Evolutionary conservation across 768 basidiomycete species (phyloP), one percentile per base, ranked within the genome.

Genomic region (Boletellus ananiceps): DNA sequence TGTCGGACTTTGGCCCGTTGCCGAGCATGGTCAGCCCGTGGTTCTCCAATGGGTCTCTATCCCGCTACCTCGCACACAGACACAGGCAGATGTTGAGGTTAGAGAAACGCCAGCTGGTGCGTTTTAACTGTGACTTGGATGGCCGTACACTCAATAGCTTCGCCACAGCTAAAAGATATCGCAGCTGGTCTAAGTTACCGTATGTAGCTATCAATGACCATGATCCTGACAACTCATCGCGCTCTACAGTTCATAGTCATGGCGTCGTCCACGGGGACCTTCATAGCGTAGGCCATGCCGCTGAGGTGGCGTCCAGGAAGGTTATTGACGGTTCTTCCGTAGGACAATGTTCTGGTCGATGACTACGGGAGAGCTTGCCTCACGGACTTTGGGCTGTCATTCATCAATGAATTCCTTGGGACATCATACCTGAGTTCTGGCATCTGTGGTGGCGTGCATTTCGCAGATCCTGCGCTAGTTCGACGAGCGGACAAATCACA

Each of bases 321-420:
- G 29, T 15, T 8, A 32, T 31, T 49, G 32, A 47, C 9, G 18
- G 14, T 35, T 37, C 36, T 13, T 38, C 14, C 9, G 18, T 25
- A 65, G 65, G 63, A 44, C 14, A 79, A 80, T 50, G 71, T 80
- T 42, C 64, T 80, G 21, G 67, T 80, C 12, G 68, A 69, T 8
- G 66, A 62, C 5, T 31, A 63, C 4, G 66, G 66, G 15, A 61
- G 67, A 12, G 77, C 77, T 12, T 73, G 73, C 41, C 62, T 79
- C 6, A 70, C 75, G 2, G 78, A 79, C 55, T 79, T 79, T 51
- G 77, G 78, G 5, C 64, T 77, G 15, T 64, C 63, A 2, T 21
- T 64, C 15, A 41, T 51, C 46, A 46, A 15, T 4, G 67, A 69
- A 21, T 63, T 67, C 21, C 19, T 52, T 38, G 65, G 57, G 12